Percentiles rank a stretch among this genome's conserved stretches.
These are phyloP conservation scores for Theobroma grandiflorum DNA, from an alignment of 441 rosid genomes.

Conservation along the genomic window DNA sequence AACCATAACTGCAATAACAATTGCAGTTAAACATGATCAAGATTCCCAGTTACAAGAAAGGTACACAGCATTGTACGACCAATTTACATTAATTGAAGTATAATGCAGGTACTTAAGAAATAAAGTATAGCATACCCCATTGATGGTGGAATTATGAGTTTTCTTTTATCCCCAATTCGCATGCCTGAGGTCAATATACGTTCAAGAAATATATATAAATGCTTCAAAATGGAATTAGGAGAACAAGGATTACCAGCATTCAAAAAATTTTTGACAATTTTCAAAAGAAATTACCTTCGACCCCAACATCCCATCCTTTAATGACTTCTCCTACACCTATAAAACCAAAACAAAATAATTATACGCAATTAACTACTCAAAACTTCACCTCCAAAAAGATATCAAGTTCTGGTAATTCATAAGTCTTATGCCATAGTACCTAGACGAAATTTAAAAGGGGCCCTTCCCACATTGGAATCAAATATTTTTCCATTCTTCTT, in stretches of 20 bases:
- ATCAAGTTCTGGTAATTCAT: not conserved
- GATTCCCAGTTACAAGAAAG: not conserved
- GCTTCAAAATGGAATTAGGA: not conserved
- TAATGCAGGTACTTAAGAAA: not conserved
- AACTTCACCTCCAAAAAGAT: not conserved
- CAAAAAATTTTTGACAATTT: not conserved
- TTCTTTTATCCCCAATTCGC: constrained; percentile 96
- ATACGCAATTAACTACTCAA: constrained; percentile 12
- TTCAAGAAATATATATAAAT: constrained; percentile 11
- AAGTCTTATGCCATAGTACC: constrained; percentile 52
- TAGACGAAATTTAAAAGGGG: constrained; percentile 87
- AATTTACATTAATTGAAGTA: not conserved
- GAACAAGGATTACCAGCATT: not conserved
- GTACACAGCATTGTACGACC: not conserved
- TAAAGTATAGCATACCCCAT: constrained; percentile 76
- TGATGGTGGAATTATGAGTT: constrained; percentile 87
- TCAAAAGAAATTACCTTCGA: constrained; percentile 58
- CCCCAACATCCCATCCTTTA: constrained; percentile 99
- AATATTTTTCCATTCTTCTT: constrained; percentile 84
- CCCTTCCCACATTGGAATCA: constrained; percentile 77
- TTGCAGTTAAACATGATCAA: not conserved
- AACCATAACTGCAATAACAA: constrained; percentile 73
- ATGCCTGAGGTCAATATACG: constrained; percentile 61
- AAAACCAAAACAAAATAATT: constrained; percentile 29
- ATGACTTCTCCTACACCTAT: constrained; percentile 92